Percentiles rank a stretch among this genome's conserved stretches.
These are phyloP conservation scores for Juglanconis juglandina DNA, from an alignment of 2,329 filamentous ascomycete species.

Conservation along the genomic window DNA sequence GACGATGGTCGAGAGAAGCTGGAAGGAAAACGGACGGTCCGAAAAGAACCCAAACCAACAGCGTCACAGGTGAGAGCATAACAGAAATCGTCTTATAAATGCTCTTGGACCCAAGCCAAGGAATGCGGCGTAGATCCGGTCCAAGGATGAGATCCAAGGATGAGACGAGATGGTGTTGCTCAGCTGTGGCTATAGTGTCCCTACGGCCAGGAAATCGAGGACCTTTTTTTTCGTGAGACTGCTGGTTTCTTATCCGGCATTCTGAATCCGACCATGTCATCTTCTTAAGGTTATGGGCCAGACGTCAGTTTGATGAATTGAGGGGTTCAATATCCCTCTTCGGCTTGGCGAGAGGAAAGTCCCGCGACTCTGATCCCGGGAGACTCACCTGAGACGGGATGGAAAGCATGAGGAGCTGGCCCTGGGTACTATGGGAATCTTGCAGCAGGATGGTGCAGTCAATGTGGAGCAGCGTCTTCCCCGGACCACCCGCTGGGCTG, in stretches of 20 bases:
- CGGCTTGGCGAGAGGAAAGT: constrained; percentile 1
- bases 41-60: not conserved
- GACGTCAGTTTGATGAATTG: not conserved
- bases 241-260: too few relatives aligned
- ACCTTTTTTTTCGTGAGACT: too few relatives aligned
- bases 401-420: not conserved
- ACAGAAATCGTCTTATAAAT: not conserved
- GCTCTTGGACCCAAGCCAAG: not conserved
- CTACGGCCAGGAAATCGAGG: too few relatives aligned
- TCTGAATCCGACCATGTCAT: not conserved
- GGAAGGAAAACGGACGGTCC: not conserved
- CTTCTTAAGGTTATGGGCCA: not conserved
- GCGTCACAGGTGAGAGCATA: not conserved
- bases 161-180: not conserved
- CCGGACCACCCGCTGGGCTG: not conserved
- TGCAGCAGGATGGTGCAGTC: not conserved
- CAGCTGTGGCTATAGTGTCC: not conserved
- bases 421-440: not conserved
- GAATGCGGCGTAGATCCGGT: not conserved
- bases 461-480: not conserved
- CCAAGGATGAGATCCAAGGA: not conserved
- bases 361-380: not conserved
- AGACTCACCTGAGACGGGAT: not conserved
- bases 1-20: not conserved
- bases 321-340: not conserved